These are phyloP conservation scores for Coemansia sp. DNA, from an alignment of 192 early-diverging fungal species.

Conservation along the genomic window DNA sequence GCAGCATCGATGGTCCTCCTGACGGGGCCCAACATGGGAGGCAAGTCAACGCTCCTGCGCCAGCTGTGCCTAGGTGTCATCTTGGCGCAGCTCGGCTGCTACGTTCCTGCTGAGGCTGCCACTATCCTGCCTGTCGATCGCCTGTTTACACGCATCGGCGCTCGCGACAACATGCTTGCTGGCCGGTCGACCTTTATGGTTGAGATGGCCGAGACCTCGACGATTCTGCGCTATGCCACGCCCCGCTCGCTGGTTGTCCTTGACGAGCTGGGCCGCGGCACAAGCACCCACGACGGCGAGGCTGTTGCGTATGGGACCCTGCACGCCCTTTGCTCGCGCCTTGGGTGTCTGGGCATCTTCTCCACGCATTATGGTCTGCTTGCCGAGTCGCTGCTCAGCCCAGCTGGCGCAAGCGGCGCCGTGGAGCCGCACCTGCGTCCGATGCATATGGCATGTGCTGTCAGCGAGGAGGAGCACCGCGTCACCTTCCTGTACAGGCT, in stretches of 20 bases:
- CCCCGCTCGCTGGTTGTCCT: slow-evolving; percentile 89
- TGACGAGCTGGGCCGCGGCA: slow-evolving; percentile 98
- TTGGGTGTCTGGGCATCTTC: slow-evolving; percentile 91
- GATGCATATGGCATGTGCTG: slow-evolving; percentile 86
- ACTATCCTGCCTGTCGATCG: slow-evolving; percentile 83
- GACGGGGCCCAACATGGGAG: slow-evolving; percentile 99
- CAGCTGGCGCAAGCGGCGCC: slow-evolving; percentile 1
- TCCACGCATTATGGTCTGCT: slow-evolving; percentile 95
- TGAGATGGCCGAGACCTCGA: slow-evolving; percentile 91
- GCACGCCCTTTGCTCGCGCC: slow-evolving; percentile 76
- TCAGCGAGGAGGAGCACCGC: slow-evolving; percentile 79
- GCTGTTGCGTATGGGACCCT: slow-evolving; percentile 94
- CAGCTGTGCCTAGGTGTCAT: slow-evolving; percentile 95
- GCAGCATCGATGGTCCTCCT: slow-evolving; percentile 75
- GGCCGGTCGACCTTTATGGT: slow-evolving; percentile 98
- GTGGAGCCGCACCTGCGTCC: slow-evolving; percentile 72
- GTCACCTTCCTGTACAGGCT: slow-evolving; percentile 97
- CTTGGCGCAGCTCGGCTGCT: slow-evolving; percentile 94
- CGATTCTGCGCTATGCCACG: slow-evolving; percentile 90
- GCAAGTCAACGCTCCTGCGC: slow-evolving; percentile 94
- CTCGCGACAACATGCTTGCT: slow-evolving; percentile 93
- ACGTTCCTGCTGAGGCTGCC: slow-evolving; percentile 84
- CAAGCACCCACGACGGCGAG: slow-evolving; percentile 95
- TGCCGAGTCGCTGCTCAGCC: slow-evolving; percentile 74
- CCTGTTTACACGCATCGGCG: slow-evolving; percentile 97